phyloP scores from a whole-genome alignment of 139 green algal genomes.

The Chlamydomonas asymmetrica region DNA sequence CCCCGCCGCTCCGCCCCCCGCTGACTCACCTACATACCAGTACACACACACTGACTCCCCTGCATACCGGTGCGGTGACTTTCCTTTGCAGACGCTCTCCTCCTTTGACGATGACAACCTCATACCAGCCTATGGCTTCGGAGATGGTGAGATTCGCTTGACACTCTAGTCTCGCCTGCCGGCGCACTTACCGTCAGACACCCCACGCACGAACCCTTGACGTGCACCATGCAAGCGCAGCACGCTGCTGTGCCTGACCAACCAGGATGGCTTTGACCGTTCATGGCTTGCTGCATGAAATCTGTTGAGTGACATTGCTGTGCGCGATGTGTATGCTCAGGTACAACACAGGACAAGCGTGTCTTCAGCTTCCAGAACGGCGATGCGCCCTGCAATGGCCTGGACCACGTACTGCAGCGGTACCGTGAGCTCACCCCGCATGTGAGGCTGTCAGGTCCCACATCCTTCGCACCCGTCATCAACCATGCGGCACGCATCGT shows the following conservation, averaged over 20 bases:
- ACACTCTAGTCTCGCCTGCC: no score
- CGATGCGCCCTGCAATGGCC: conserved; percentile 43
- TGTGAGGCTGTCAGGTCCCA: conserved; percentile 63
- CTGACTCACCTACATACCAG: no score
- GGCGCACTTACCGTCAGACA: no score
- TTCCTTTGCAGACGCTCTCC: conserved; percentile 54
- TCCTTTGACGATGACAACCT: conserved; percentile 77
- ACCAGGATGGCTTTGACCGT: no score
- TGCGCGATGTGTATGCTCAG: no score
- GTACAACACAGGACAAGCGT: conserved; percentile 23
- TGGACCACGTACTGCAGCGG: conserved; percentile 45
- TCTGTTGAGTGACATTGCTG: no score
- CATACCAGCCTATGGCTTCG: conserved; percentile 74
- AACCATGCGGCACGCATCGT: conserved; percentile 60
- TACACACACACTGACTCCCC: no score
- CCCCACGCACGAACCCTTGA: neutral
- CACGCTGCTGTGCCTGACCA: no score
- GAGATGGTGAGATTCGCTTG: conserved; percentile 63
- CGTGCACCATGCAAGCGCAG: no score
- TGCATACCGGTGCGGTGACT: no score
- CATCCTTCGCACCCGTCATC: conserved; percentile 78
- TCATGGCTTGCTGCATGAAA: no score
- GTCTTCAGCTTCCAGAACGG: conserved; percentile 50
- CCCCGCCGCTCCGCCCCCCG: no score
- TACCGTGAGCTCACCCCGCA: conserved; percentile 49